Evolutionary conservation across 768 basidiomycete genomes (phyloP).

Genomic region (Amanita muscaria): DNA sequence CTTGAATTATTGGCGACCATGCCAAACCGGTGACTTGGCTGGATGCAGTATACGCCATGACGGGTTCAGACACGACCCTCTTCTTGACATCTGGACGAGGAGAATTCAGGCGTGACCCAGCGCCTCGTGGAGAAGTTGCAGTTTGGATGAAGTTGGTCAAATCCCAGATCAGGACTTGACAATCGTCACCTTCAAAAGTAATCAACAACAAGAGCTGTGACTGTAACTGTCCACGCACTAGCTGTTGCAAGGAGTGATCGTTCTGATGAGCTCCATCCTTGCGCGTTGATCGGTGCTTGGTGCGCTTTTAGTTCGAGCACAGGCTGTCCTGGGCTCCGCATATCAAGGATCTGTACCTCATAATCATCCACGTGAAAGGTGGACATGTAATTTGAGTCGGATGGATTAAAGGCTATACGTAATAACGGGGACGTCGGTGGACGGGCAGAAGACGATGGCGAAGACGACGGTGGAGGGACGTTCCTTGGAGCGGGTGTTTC

Average conservation of each 20-base stretch:
- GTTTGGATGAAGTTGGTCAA: conserved; percentile 54
- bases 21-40: conserved; percentile 77
- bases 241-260: conserved; percentile 82
- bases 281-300: conserved; percentile 70
- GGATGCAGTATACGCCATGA: conserved; percentile 76
- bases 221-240: conserved; percentile 37
- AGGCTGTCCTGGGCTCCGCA: conserved; percentile 92
- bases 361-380: conserved; percentile 92
- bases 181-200: conserved; percentile 68
- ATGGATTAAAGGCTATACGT: conserved; percentile 85
- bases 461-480: conserved; percentile 46
- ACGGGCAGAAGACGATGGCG: conserved; percentile 51
- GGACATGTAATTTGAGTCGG: conserved; percentile 91
- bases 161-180: conserved; percentile 92
- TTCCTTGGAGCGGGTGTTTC: conserved; percentile 83
- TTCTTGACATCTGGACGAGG: conserved; percentile 78
- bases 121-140: conserved; percentile 61
- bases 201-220: not conserved
- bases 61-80: conserved; percentile 61
- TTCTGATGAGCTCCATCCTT: conserved; percentile 85
- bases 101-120: conserved; percentile 66
- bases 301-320: conserved; percentile 89
- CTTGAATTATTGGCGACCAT: conserved; percentile 82
- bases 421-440: conserved; percentile 76
- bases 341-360: conserved; percentile 90